Evolutionary conservation across 2,329 filamentous ascomycete species (phyloP), one percentile per base, ranked within the genome.

Genomic region (Alternaria sp.): DNA sequence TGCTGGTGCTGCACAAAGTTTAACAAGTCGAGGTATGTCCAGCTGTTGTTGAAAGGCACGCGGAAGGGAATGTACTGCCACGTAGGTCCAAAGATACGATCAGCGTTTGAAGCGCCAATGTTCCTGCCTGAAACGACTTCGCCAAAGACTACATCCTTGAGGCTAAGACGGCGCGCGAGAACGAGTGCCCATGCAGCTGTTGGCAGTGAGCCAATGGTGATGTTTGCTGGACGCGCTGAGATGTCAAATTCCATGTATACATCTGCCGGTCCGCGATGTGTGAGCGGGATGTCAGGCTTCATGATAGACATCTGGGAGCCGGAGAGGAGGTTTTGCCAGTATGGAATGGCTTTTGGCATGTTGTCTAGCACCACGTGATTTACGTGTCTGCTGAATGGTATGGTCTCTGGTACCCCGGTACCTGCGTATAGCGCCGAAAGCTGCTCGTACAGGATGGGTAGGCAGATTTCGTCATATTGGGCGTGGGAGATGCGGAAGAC

Each of bases 401-500:
- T 46, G n/a, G 74, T 61, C 60, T 68, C 58, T 0, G 72, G 56
- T 5, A 80, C 56, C 0, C 64, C 34, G 7, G 62, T 62, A 8
- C 79, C 81, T 43, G 81, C 71, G 51, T 85, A 88, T 6, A 89
- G 79, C 0, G 83, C 81, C 3, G 85, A 85, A 41, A 91, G 84
- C 69, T 90, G 87, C 18, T 82, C 82, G 59, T 90, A 83, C 20
- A 90, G 83, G n/a, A 83, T 79, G 0, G 87, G 85, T 9, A 91
- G 82, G 65, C 86, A 90, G 22, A 91, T 87, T 64, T 89, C 89
- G 65, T 91, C 89, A 70, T 90, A 91, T 66, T 91, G 89, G 0
- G 89, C 86, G 73, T 91, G 89, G 0, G 88, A 90, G 57, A 91
- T 84, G 57, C 89, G 85, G 72, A 90, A 83, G 60, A 85, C 79